Percentiles rank a stretch among this genome's conserved stretches.
phyloP scores from a whole-genome alignment of 2,329 filamentous ascomycete genomes.

The Periconia digitata region DNA sequence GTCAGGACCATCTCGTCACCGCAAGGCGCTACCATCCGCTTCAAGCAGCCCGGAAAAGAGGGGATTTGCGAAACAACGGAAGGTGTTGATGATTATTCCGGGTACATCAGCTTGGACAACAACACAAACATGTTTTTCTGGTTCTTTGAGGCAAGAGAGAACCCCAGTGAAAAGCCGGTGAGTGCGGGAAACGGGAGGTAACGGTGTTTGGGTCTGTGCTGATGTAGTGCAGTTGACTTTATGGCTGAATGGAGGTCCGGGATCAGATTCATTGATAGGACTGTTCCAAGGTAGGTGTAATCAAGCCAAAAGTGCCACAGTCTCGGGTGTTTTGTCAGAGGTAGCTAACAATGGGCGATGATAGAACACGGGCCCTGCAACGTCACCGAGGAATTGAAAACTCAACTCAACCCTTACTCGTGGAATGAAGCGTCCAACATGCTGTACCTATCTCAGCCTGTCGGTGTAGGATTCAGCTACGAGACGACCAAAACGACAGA shows the following conservation, averaged over 20 bases:
- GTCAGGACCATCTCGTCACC: slow-evolving; percentile 37
- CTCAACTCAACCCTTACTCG: slow-evolving; percentile 39
- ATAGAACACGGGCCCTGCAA: slow-evolving; percentile 49
- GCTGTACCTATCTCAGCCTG: slow-evolving; percentile 42
- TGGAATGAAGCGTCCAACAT: slow-evolving; percentile 45
- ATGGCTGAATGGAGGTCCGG: slow-evolving; percentile 59
- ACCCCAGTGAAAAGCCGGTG: slow-evolving; percentile 37
- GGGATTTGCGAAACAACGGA: slow-evolving; percentile 46
- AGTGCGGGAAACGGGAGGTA: slow-evolving; percentile 34
- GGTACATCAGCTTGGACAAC: slow-evolving; percentile 40
- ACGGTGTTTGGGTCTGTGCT: slow-evolving; percentile 39
- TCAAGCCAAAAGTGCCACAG: too few species aligned
- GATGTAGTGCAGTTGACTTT: slow-evolving; percentile 34
- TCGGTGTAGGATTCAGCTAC: slow-evolving; percentile 46
- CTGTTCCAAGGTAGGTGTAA: slow-evolving; percentile 50
- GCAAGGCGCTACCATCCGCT: slow-evolving; percentile 37
- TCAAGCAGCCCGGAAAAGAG: slow-evolving; percentile 41
- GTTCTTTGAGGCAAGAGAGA: slow-evolving; percentile 53
- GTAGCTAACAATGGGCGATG: background rate
- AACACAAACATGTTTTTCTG: slow-evolving; percentile 48
- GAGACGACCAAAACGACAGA: slow-evolving; percentile 28
- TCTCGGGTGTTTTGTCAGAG: background rate
- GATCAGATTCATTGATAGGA: slow-evolving; percentile 57
- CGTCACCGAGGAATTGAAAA: slow-evolving; percentile 44
- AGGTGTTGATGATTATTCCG: slow-evolving; percentile 42